phyloP scores from a whole-genome alignment of 2,329 filamentous ascomycete species.

The Colletotrichum simmondsii region DNA sequence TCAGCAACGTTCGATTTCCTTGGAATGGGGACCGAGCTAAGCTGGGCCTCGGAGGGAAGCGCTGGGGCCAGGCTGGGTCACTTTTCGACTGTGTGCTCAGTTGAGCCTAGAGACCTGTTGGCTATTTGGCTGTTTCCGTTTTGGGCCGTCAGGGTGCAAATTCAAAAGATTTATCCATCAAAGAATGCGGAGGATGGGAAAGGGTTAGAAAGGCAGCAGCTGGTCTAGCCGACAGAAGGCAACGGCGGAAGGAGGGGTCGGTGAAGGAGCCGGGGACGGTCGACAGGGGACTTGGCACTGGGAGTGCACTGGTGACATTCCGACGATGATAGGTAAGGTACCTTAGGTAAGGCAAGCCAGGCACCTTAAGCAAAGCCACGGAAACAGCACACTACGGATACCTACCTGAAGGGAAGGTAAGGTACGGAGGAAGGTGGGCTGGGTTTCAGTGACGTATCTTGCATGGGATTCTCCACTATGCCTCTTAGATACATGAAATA shows the following conservation, averaged over 20 bases:
- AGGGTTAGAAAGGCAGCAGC: neutral
- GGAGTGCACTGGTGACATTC: neutral
- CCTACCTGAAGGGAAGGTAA: no score
- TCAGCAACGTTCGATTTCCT: neutral
- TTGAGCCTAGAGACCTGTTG: neutral
- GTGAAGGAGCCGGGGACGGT: neutral
- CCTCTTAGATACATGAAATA: slow-evolving; percentile 6
- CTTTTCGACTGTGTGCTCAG: neutral
- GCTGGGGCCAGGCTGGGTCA: neutral
- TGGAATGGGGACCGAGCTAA: neutral
- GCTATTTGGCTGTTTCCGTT: neutral
- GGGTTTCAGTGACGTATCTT: slow-evolving; percentile 3
- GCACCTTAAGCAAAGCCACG: no score
- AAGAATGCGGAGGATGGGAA: neutral
- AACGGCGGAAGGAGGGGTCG: neutral
- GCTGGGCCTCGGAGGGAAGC: neutral
- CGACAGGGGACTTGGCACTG: neutral
- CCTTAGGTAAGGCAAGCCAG: neutral
- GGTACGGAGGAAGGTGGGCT: neutral
- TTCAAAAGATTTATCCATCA: neutral
- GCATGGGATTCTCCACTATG: neutral
- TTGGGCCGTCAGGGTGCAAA: neutral
- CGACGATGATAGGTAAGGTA: neutral
- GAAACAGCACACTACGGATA: no score
- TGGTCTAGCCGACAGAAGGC: neutral